Conservation (phyloP, 306 rosid species). For the Notholithocarpus densiflorus region DNA sequence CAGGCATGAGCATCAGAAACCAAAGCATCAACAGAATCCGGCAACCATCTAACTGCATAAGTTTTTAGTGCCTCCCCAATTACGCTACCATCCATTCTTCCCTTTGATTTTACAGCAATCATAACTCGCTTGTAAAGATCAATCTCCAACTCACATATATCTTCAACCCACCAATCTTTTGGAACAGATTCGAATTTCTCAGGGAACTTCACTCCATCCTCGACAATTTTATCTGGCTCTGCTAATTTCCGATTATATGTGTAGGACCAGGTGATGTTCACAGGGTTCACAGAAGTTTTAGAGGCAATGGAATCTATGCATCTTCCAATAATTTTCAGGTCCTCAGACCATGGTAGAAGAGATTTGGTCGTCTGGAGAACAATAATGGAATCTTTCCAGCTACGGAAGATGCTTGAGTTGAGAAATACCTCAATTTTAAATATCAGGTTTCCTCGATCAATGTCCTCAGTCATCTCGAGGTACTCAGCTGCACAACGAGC, state of each 20-base stretch:
- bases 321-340: conserved; percentile 83
- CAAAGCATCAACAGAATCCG: conserved; percentile 80
- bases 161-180: conserved; percentile 99
- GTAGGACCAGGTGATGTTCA: conserved; percentile 85
- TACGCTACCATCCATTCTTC: conserved; percentile 87
- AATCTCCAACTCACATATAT: conserved; percentile 89
- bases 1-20: conserved; percentile 66
- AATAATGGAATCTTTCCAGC: conserved; percentile 97
- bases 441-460: conserved; percentile 77
- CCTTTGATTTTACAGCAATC: conserved; percentile 82
- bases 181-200: conserved; percentile 67
- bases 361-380: conserved; percentile 88
- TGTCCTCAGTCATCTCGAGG: conserved; percentile 88
- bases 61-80: conserved; percentile 92
- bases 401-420: conserved; percentile 83
- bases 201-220: conserved; percentile 44
- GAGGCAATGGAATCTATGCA: conserved; percentile 95
- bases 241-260: conserved; percentile 72
- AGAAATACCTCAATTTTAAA: conserved; percentile 93
- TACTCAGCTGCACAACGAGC: conserved; percentile 94
- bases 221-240: conserved; percentile 53
- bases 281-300: conserved; percentile 83
- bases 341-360: conserved; percentile 93
- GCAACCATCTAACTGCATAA: conserved; percentile 86
- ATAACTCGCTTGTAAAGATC: conserved; percentile 83